Evolutionary conservation across 306 rosid species (phyloP).

Genomic region (Vigna unguiculata): DNA sequence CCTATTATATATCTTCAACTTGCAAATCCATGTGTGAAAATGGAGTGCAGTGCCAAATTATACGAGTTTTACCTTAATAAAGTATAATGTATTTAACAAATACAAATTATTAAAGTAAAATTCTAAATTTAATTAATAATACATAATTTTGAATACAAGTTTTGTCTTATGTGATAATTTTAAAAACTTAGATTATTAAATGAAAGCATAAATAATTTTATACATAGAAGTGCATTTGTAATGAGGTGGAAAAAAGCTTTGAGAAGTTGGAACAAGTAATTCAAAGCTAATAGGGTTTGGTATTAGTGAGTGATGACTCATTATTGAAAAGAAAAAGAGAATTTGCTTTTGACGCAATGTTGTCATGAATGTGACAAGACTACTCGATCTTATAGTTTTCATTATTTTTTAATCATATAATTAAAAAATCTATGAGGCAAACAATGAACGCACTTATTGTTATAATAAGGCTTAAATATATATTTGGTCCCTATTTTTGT

Average conservation of each 20-base stretch:
- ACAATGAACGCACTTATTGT: slow-evolving; percentile 2
- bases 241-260: neutral
- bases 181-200: neutral
- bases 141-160: too few relatives aligned
- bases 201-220: neutral
- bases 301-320: slow-evolving; percentile 18
- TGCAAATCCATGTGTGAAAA: too few relatives aligned
- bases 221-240: neutral
- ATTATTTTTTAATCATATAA: neutral
- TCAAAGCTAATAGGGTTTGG: slow-evolving; percentile 19
- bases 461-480: too few relatives aligned
- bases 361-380: slow-evolving; percentile 27
- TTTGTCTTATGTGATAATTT: neutral
- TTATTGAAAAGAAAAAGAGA: slow-evolving; percentile 15
- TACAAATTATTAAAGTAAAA: too few relatives aligned
- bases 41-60: too few relatives aligned
- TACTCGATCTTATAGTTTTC: neutral
- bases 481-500: too few relatives aligned
- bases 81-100: too few relatives aligned
- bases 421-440: neutral
- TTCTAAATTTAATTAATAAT: too few relatives aligned
- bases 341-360: slow-evolving; percentile 26
- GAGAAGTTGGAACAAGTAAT: slow-evolving; percentile 33
- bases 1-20: too few relatives aligned
- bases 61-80: too few relatives aligned